Conservation (phyloP, 768 basidiomycete genomes). For the Rickenella mellea region DNA sequence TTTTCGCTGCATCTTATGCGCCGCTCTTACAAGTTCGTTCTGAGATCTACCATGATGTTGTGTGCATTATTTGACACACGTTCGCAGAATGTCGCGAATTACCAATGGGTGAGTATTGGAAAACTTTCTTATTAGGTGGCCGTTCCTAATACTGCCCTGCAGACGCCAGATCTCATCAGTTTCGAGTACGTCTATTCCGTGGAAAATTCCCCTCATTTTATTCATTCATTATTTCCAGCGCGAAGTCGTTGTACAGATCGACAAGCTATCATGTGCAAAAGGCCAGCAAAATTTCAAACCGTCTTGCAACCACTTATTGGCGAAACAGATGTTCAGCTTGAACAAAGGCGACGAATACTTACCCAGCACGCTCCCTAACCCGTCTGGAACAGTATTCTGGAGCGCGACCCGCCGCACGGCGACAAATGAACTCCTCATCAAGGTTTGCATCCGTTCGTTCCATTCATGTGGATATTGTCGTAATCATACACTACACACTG, state of each 20-base stretch:
- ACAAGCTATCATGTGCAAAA: conserved; percentile 57
- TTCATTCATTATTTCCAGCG: no score
- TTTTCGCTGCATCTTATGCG: conserved; percentile 56
- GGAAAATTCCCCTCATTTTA: background rate
- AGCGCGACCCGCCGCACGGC: conserved; percentile 33
- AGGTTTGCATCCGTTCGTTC: conserved; percentile 25
- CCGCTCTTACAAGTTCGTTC: conserved; percentile 36
- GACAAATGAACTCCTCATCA: conserved; percentile 42
- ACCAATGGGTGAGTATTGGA: conserved; percentile 42
- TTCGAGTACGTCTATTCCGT: conserved; percentile 37
- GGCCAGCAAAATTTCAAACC: conserved; percentile 19
- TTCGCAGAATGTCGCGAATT: conserved; percentile 38
- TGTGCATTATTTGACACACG: conserved; percentile 1
- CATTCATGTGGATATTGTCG: background rate
- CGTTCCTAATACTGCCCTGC: conserved; percentile 1
- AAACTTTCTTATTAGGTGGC: conserved; percentile 6
- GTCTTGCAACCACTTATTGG: background rate
- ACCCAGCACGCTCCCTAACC: conserved; percentile 47
- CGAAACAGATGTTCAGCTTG: conserved; percentile 49
- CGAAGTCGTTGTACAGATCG: conserved; percentile 44
- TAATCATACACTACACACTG: no score
- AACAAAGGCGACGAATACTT: conserved; percentile 56
- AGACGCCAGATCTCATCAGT: conserved; percentile 51
- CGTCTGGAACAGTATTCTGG: conserved; percentile 47
- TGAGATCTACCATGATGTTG: background rate